Evolutionary conservation across 257 asterid genomes (phyloP).

Genomic region (Salvia miltiorrhiza): DNA sequence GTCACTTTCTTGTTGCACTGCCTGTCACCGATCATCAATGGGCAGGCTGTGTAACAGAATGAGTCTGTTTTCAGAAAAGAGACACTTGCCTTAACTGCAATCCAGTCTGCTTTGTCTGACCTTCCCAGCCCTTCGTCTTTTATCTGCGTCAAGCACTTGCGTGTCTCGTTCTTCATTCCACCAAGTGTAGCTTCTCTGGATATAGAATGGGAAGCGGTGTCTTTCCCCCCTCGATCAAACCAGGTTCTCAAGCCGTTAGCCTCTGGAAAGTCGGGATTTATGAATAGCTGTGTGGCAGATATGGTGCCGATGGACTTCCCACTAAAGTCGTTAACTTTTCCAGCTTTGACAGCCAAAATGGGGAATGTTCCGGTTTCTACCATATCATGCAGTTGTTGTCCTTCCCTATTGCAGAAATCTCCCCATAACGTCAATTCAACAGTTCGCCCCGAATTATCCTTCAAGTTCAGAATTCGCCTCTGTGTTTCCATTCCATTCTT

Average conservation of each 20-base stretch:
- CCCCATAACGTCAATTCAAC: slow-evolving; percentile 96
- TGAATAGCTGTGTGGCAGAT: slow-evolving; percentile 81
- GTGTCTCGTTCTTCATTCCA: slow-evolving; percentile 62
- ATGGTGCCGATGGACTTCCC: slow-evolving; percentile 89
- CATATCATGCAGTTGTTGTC: slow-evolving; percentile 67
- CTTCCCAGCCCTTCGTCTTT: slow-evolving; percentile 93
- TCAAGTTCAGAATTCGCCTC: slow-evolving; percentile 67
- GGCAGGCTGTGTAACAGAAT: slow-evolving; percentile 93
- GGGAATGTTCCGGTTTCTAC: slow-evolving; percentile 67
- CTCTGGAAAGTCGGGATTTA: slow-evolving; percentile 75
- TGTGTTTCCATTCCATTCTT: slow-evolving; percentile 99
- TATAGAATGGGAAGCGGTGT: slow-evolving; percentile 67
- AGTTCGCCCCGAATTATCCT: slow-evolving; percentile 78
- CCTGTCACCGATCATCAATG: slow-evolving; percentile 86
- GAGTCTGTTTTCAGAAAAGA: slow-evolving; percentile 78
- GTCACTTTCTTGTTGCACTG: slow-evolving; percentile 87
- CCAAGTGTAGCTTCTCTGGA: slow-evolving; percentile 62
- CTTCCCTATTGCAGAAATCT: slow-evolving; percentile 89
- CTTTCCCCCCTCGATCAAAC: slow-evolving; percentile 80
- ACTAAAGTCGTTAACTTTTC: slow-evolving; percentile 82
- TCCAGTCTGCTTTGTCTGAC: slow-evolving; percentile 93
- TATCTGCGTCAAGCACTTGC: slow-evolving; percentile 71
- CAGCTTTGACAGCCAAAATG: slow-evolving; percentile 85
- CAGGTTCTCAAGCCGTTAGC: slow-evolving; percentile 57
- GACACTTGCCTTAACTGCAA: slow-evolving; percentile 75